Percentiles rank a stretch among this genome's conserved stretches.
Evolutionary conservation across 176 grass and related monocot genomes (phyloP).

Genomic region (Triticum turgidum): DNA sequence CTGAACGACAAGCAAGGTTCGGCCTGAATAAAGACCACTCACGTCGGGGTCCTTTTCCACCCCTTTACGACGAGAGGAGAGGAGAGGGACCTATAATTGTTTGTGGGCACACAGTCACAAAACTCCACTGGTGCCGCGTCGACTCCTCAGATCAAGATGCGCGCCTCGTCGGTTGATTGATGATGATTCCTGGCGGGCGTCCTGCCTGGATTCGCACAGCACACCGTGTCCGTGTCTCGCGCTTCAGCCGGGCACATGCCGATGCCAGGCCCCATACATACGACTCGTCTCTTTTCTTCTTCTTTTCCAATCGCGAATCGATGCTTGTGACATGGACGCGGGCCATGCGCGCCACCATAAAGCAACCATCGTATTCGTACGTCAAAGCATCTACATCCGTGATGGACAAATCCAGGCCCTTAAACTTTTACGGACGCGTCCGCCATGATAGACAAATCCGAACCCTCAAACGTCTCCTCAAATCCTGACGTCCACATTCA

Average conservation of each 20-base stretch:
- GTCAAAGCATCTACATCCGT: not conserved
- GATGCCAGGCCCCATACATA: not conserved
- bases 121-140: slow-evolving; percentile 12
- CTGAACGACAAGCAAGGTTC: not conserved
- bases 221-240: not conserved
- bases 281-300: not conserved
- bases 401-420: too few relatives aligned
- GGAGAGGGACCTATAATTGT: not conserved
- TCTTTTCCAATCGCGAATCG: not conserved
- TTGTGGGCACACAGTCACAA: slow-evolving; percentile 20
- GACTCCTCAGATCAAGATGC: not conserved
- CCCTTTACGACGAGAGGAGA: not conserved
- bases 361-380: not conserved
- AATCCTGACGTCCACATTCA: too few relatives aligned
- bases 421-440: too few relatives aligned
- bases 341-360: not conserved
- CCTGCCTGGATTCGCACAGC: not conserved
- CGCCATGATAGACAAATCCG: too few relatives aligned
- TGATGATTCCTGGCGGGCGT: slow-evolving; percentile 21
- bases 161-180: not conserved
- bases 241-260: not conserved
- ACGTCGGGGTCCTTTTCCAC: not conserved
- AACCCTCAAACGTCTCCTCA: too few relatives aligned
- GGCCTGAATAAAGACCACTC: slow-evolving; percentile 26
- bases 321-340: not conserved